A percentile compares a stretch with the other conserved stretches of the same genome.
These are phyloP conservation scores for Yarrowia sp. DNA, from an alignment of 805 yeast genomes.

Conservation along the genomic window DNA sequence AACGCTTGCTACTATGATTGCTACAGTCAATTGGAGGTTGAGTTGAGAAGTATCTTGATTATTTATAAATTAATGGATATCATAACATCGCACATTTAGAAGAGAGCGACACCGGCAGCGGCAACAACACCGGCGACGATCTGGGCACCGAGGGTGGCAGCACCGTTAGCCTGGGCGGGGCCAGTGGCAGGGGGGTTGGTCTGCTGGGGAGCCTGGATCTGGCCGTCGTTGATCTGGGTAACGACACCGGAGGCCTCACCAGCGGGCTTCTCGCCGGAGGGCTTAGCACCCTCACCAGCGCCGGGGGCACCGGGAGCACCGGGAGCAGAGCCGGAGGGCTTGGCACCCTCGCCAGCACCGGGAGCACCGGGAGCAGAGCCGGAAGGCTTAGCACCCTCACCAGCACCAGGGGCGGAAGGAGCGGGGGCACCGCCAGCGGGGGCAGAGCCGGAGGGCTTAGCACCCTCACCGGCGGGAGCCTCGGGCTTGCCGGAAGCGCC, in stretches of 20 bases:
- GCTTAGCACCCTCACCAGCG: not conserved
- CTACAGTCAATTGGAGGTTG: not conserved
- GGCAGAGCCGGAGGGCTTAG: slow-evolving; percentile 4
- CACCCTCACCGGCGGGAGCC: slow-evolving; percentile 21
- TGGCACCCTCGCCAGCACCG: not conserved
- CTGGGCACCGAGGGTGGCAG: slow-evolving; percentile 13
- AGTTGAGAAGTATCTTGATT: not conserved
- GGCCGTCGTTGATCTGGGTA: slow-evolving; percentile 8
- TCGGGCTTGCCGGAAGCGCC: not conserved
- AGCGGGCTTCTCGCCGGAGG: not conserved
- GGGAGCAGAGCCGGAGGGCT: not conserved
- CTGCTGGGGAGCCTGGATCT: slow-evolving; percentile 20
- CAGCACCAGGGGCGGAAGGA: not conserved
- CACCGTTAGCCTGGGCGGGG: slow-evolving; percentile 26
- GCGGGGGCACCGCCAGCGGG: not conserved
- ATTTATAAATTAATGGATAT: slow-evolving; percentile 1
- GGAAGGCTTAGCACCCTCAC: not conserved
- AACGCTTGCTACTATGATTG: not conserved
- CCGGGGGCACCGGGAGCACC: not conserved
- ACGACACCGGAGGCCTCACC: not conserved
- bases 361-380: slow-evolving; percentile 1
- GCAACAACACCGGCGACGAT: slow-evolving; percentile 20
- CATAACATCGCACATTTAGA: slow-evolving; percentile 1
- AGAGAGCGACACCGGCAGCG: slow-evolving; percentile 15
- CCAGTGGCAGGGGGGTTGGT: slow-evolving; percentile 1